These are phyloP conservation scores for Puccinia hordei DNA, from an alignment of 1,284 basidiomycete genomes.

Conservation along the genomic window DNA sequence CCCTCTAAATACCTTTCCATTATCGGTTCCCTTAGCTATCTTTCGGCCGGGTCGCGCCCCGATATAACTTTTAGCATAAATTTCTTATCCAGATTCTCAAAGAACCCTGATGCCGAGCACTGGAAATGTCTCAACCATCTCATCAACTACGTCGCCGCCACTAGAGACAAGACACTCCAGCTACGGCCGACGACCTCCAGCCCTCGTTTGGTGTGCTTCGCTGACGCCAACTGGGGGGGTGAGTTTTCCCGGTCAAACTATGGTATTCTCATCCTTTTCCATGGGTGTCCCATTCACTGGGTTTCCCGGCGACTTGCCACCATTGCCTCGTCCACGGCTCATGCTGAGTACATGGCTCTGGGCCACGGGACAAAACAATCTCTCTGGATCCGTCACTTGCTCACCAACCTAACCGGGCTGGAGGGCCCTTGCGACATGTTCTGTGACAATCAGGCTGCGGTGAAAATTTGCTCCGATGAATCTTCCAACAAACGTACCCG, in stretches of 20 bases:
- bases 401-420: not conserved
- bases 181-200: not conserved
- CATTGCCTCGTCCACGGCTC: not conserved
- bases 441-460: conserved; percentile 1
- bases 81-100: not conserved
- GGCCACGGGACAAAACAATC: not conserved
- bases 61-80: conserved; percentile 1
- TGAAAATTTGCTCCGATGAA: not conserved
- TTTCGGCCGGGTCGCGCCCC: not conserved
- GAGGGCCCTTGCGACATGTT: not conserved
- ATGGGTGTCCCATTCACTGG: too few species aligned
- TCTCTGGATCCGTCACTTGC: not conserved
- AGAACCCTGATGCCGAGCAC: not conserved
- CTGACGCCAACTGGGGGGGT: conserved; percentile 22
- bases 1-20: not conserved
- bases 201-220: not conserved
- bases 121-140: conserved; percentile 16
- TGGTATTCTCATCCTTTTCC: too few species aligned
- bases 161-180: not conserved
- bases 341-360: conserved; percentile 26
- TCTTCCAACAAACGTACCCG: not conserved
- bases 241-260: too few species aligned
- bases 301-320: not conserved
- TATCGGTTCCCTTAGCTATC: not conserved
- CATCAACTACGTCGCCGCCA: not conserved